Evolutionary conservation across 306 rosid species (phyloP), one percentile per base, ranked within the genome.

Genomic region (Cicer pinnatifidum): DNA sequence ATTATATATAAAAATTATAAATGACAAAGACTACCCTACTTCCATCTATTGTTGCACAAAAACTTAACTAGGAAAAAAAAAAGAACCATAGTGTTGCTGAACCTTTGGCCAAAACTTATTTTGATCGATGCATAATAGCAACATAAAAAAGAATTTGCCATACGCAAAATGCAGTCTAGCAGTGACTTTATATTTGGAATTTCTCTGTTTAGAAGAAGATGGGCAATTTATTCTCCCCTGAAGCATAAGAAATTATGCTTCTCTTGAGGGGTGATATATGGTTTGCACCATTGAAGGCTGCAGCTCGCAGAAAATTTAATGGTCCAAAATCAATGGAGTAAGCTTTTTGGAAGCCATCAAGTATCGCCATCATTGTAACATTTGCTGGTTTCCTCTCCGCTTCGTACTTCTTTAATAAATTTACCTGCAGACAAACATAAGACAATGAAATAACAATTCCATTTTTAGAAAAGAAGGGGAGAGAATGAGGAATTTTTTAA

Each of bases 291-390:
- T 84, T 86, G 76, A 91, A 84, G 6, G 95, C 98, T 16, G 95
- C 96, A 12, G 88, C 96, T 23, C 97, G 83, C 40, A 89, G 71
- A 64, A 88, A 11, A 71, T 94, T 91, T 7, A 91, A 72, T 52
- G 98, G 97, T 81, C 97, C 95, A 59, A 94, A 91, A 86, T 91
- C 96, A 58, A 94, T 8, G 1, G 97, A 84, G 74, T 91, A 94
- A 57, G 96, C 96, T 80, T 92, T 91, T 72, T 94, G 96, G 77
- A 91, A 82, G 58, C 97, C 88, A 13, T 91, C 98, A 69, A 94
- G 87, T 75, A 91, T 71, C 2, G 92, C 95, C 98, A 94, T 91
- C 96, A 89, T 91, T 37, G 84, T 78, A 54, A 91, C 76, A 53
- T 89, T 94, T 46, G 87, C 87, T 2, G 82, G 61, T 72, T 88